Conservation (phyloP, 2,329 filamentous ascomycete species). For the Aspergillus flavus region DNA sequence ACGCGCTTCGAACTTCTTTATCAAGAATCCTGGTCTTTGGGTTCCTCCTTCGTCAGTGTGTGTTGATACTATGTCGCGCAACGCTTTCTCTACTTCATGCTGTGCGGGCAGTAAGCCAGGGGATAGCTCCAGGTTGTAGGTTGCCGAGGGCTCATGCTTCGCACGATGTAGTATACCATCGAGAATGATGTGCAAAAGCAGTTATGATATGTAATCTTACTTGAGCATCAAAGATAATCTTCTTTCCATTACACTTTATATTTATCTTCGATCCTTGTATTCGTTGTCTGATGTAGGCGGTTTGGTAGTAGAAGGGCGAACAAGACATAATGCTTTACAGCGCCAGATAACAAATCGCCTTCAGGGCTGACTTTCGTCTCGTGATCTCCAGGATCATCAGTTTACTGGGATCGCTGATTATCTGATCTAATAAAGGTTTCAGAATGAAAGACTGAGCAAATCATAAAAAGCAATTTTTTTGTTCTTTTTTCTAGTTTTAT, state of each 20-base stretch:
- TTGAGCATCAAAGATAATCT: not conserved
- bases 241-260: not conserved
- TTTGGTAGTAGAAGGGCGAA: no score
- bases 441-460: no score
- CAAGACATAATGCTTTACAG: no score
- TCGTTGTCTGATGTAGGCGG: not conserved
- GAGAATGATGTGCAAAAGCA: not conserved
- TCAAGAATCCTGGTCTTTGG: slow-evolving; percentile 61
- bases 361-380: no score
- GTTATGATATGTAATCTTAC: not conserved
- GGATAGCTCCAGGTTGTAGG: not conserved
- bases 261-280: not conserved
- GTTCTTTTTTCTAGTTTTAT: no score
- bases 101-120: not conserved
- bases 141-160: not conserved
- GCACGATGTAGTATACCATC: not conserved
- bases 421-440: no score
- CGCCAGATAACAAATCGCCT: no score
- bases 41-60: slow-evolving; percentile 47
- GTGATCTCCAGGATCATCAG: no score
- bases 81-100: slow-evolving; percentile 1
- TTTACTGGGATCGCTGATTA: no score
- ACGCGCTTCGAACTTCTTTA: slow-evolving; percentile 62
- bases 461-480: no score
- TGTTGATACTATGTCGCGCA: slow-evolving; percentile 1